Conservation (phyloP, 306 rosid genomes). For the Cyclanthera cordifolia region DNA sequence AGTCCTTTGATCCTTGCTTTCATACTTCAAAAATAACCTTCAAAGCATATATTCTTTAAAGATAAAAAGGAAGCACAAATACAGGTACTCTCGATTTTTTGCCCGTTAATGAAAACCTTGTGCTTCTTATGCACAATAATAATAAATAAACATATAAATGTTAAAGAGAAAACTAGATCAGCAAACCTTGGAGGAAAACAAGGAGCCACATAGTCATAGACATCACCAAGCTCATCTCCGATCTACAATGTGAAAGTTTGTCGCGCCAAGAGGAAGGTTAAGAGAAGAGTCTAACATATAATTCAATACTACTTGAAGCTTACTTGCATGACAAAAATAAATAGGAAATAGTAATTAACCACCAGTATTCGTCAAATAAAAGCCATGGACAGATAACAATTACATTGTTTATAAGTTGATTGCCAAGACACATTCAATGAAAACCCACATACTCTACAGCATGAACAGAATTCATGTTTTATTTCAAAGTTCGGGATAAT, state of each 20-base stretch:
- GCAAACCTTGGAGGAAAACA: conserved; percentile 94
- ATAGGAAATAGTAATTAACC: background rate
- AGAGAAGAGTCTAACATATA: background rate
- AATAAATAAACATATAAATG: conserved; percentile 8
- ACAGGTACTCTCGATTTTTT: background rate
- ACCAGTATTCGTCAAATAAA: background rate
- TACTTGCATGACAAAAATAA: conserved; percentile 1
- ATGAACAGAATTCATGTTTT: background rate
- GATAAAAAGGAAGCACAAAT: conserved; percentile 5
- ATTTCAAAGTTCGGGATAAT: background rate
- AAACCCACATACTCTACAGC: background rate
- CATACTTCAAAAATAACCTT: background rate
- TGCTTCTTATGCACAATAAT: background rate
- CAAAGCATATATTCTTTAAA: background rate
- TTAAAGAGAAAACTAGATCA: conserved; percentile 1
- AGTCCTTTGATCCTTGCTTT: no score
- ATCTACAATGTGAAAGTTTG: conserved; percentile 40
- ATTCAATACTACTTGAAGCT: background rate
- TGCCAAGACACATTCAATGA: background rate
- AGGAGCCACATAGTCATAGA: conserved; percentile 84
- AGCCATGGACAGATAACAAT: background rate
- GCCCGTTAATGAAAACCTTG: background rate
- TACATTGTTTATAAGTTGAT: background rate
- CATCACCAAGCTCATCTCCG: conserved; percentile 91
- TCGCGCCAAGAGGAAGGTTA: background rate